These are phyloP conservation scores for Penicillium sp. DNA, from an alignment of 2,329 filamentous ascomycete species.

Conservation along the genomic window DNA sequence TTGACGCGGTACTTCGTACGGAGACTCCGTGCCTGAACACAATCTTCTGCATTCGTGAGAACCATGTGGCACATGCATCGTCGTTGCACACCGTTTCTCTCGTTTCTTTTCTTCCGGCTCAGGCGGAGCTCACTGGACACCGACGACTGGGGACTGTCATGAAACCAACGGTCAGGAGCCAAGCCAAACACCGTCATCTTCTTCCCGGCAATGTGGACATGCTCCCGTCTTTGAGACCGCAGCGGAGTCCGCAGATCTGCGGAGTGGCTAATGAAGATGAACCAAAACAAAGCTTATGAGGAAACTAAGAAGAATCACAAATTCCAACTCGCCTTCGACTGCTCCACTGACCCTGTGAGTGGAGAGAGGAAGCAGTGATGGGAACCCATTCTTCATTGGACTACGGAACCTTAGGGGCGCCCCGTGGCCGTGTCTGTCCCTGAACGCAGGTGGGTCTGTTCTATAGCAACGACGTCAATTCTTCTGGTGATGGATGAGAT, in stretches of 20 bases:
- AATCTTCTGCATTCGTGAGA: slow-evolving; percentile 2
- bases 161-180: too few species aligned
- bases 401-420: slow-evolving; percentile 1
- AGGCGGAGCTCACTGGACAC: too few species aligned
- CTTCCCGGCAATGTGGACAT: not conserved
- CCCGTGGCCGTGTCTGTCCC: too few species aligned
- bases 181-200: not conserved
- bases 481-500: not conserved
- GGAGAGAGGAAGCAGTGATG: too few species aligned
- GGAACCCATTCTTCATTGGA: slow-evolving; percentile 6
- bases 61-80: slow-evolving; percentile 9
- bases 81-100: not conserved
- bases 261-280: slow-evolving; percentile 19
- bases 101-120: too few species aligned
- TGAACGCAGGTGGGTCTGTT: too few species aligned
- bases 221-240: slow-evolving; percentile 3
- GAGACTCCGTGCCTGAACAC: not conserved
- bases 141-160: too few species aligned
- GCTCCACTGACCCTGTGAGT: not conserved
- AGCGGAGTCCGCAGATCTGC: slow-evolving; percentile 13
- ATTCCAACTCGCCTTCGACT: not conserved
- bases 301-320: not conserved
- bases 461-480: slow-evolving; percentile 3
- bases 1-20: not conserved
- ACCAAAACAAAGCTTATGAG: slow-evolving; percentile 16